Evolutionary conservation across 306 rosid species (phyloP), one percentile per base, ranked within the genome.

Genomic region (Elaeagnus macrophylla): DNA sequence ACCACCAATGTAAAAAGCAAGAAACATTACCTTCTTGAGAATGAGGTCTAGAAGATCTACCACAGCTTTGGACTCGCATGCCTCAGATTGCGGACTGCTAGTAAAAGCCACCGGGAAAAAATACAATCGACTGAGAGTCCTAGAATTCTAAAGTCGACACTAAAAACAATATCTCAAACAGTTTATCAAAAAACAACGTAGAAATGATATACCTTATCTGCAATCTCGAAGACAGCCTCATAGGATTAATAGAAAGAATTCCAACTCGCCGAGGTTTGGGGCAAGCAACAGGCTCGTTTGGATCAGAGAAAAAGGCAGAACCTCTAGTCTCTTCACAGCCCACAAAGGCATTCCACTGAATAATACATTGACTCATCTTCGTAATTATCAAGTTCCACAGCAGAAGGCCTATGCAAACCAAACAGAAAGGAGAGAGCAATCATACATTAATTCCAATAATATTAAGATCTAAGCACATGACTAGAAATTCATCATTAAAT

Each of bases 201-300:
- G 32, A 25, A 25, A 25, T 25, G 32, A 25, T 25, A 25, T 25
- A 25, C 32, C n/a, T n/a, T n/a, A n/a, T n/a, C n/a, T n/a, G n/a
- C n/a, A n/a, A n/a, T n/a, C n/a, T n/a, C n/a, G n/a, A n/a, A n/a
- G n/a, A n/a, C n/a, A n/a, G n/a, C n/a, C 32, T 25, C 32, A 25
- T 25, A 25, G 32, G 32, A 25, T 25, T 25, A 25, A 25, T 25
- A 25, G 32, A 25, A 25, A 25, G 32, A 25, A 76, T 70, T 37
- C 88, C 95, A 3, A 88, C 81, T 35, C 95, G 81, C 15, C 91
- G 74, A 37, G 97, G 95, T 75, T 82, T 81, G 12, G 97, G 97
- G 66, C 91, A 88, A 63, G 82, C 72, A 65, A 82, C 70, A 47
- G 88, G 61, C 43, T 81, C 86, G 74, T 69, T 78, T 68, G 63